Evolutionary conservation across 2,329 filamentous ascomycete species (phyloP).

Genomic region (Verticillium nubilum): DNA sequence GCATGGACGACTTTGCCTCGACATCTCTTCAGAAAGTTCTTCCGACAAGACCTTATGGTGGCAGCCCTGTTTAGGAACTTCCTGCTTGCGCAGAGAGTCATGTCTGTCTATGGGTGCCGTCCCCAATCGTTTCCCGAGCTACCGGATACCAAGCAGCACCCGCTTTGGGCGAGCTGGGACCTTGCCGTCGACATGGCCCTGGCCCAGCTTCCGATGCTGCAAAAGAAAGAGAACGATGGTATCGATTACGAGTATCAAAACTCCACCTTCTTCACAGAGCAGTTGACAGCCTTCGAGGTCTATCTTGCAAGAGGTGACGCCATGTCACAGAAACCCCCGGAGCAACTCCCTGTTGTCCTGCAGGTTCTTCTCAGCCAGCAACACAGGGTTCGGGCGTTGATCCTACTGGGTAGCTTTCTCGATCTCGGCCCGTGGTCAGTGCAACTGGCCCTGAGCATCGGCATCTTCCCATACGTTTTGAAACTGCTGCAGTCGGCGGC

Average conservation of each 20-base stretch:
- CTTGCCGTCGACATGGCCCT: slow-evolving; percentile 93
- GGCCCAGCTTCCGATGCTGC: slow-evolving; percentile 79
- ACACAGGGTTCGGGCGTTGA: slow-evolving; percentile 83
- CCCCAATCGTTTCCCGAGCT: slow-evolving; percentile 87
- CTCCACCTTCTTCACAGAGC: slow-evolving; percentile 94
- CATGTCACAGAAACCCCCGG: slow-evolving; percentile 78
- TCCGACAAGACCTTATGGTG: slow-evolving; percentile 98
- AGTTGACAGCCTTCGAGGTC: slow-evolving; percentile 94
- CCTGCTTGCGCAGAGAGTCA: slow-evolving; percentile 86
- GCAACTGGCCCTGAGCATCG: slow-evolving; percentile 94
- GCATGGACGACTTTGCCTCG: slow-evolving; percentile 94
- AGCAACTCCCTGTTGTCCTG: slow-evolving; percentile 92
- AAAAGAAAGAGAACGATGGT: slow-evolving; percentile 68
- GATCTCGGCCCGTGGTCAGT: slow-evolving; percentile 97
- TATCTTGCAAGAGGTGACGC: slow-evolving; percentile 80
- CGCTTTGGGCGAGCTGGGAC: slow-evolving; percentile 97
- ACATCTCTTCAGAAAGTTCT: slow-evolving; percentile 91
- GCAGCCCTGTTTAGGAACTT: slow-evolving; percentile 96
- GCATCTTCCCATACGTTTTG: slow-evolving; percentile 97
- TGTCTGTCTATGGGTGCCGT: slow-evolving; percentile 94
- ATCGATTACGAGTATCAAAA: slow-evolving; percentile 88
- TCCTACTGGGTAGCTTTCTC: slow-evolving; percentile 86
- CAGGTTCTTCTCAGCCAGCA: slow-evolving; percentile 96
- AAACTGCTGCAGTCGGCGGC: slow-evolving; percentile 95
- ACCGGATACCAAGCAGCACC: slow-evolving; percentile 92